Percentiles rank a stretch among this genome's conserved stretches.
phyloP scores from a whole-genome alignment of 352 stramenopile species.

The Aphanomyces stellatus region DNA sequence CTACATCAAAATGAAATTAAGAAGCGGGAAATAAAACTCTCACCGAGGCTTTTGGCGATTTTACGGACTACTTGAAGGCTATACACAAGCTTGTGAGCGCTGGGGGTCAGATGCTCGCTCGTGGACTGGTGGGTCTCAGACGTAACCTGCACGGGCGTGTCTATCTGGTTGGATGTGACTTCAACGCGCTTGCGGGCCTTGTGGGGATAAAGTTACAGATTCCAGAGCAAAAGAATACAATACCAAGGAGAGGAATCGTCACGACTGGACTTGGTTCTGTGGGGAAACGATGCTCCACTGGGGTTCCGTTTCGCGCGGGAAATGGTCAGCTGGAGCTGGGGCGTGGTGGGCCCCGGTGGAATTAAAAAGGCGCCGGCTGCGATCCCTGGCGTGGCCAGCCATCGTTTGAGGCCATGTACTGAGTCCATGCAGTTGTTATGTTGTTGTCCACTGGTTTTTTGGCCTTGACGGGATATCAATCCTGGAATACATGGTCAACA shows the following conservation, averaged over 20 bases:
- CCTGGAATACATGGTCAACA: too few relatives aligned
- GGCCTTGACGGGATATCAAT: too few relatives aligned
- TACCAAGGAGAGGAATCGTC: constrained; percentile 71
- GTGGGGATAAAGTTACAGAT: constrained; percentile 24
- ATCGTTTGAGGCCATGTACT: constrained; percentile 40
- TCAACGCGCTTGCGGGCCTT: constrained; percentile 40
- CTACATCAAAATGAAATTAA: too few relatives aligned
- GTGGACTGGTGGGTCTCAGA: constrained; percentile 40
- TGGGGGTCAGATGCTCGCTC: constrained; percentile 39
- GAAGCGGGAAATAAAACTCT: background rate
- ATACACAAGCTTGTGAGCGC: constrained; percentile 58
- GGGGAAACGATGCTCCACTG: constrained; percentile 43
- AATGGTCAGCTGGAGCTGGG: constrained; percentile 85
- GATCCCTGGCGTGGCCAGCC: constrained; percentile 58
- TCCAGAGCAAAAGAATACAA: constrained; percentile 27
- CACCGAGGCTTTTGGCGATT: background rate
- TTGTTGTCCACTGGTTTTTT: too few relatives aligned
- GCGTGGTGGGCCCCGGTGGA: constrained; percentile 47
- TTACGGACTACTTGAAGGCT: constrained; percentile 49
- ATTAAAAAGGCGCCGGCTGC: constrained; percentile 67
- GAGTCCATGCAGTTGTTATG: constrained; percentile 33
- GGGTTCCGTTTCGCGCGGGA: constrained; percentile 80
- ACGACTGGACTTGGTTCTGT: constrained; percentile 61
- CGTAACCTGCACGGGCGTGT: constrained; percentile 37
- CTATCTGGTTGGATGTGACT: constrained; percentile 23